These are phyloP conservation scores for Xylaria palmicola DNA, from an alignment of 495 filamentous ascomycete species.

Conservation along the genomic window DNA sequence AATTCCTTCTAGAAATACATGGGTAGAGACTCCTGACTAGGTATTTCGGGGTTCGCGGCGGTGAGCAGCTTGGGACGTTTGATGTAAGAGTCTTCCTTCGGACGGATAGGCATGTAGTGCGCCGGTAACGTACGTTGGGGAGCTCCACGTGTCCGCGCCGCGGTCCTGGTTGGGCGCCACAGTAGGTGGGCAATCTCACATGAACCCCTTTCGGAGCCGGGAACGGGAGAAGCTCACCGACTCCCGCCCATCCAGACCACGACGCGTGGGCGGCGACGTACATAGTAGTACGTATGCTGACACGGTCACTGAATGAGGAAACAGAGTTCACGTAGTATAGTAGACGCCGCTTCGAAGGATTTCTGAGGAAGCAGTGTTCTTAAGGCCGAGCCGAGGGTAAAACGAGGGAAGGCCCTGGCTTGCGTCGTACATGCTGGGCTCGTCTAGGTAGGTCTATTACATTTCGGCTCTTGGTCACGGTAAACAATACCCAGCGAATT, in stretches of 20 bases:
- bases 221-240: no score
- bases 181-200: not conserved
- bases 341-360: not conserved
- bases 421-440: not conserved
- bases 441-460: not conserved
- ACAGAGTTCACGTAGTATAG: not conserved
- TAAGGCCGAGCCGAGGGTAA: not conserved
- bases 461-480: not conserved
- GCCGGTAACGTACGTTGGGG: no score
- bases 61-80: no score
- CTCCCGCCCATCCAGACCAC: no score
- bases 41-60: no score
- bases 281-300: no score
- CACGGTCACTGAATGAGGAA: not conserved
- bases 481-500: not conserved
- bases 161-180: constrained; percentile 3
- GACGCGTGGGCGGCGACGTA: no score
- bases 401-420: not conserved
- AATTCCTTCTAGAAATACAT: not conserved
- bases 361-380: not conserved
- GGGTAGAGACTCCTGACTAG: no score
- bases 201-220: not conserved
- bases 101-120: not conserved
- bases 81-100: no score
- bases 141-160: no score